phyloP scores from a whole-genome alignment of 805 yeast species.

The Candida broadrunensis region DNA sequence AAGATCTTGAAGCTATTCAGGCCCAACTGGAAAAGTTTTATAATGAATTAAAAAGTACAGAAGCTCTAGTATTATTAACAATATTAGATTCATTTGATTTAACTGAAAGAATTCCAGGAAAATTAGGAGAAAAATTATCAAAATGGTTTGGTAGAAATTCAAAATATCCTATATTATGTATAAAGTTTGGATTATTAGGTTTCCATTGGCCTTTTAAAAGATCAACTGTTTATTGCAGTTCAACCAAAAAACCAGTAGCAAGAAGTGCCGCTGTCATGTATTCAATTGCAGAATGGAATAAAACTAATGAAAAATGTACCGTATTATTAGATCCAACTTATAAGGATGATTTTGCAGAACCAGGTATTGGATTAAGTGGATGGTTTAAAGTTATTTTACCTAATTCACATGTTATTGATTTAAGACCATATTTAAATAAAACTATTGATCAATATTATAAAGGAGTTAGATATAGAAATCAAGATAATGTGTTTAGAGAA shows the following conservation, averaged over 20 bases:
- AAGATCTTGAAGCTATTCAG: conserved; percentile 9
- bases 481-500: conserved; percentile 27
- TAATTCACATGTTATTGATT: conserved; percentile 38
- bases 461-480: conserved; percentile 39
- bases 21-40: conserved; percentile 22
- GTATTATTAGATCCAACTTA: conserved; percentile 38
- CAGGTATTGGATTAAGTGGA: conserved; percentile 33
- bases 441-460: conserved; percentile 34
- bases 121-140: conserved; percentile 15
- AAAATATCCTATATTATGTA: conserved; percentile 24
- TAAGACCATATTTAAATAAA: conserved; percentile 30
- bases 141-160: conserved; percentile 27
- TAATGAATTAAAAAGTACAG: conserved; percentile 32
- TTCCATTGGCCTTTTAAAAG: conserved; percentile 47
- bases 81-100: conserved; percentile 35
- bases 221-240: conserved; percentile 35
- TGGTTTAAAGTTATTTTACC: conserved; percentile 35
- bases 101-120: conserved; percentile 27
- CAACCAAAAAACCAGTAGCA: conserved; percentile 37
- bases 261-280: conserved; percentile 37
- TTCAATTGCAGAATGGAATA: conserved; percentile 35
- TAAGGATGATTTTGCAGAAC: conserved; percentile 25
- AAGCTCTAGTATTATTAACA: conserved; percentile 39
- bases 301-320: conserved; percentile 23
- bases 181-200: conserved; percentile 39